Evolutionary conservation across 2,329 filamentous ascomycete genomes (phyloP), one percentile per base, ranked within the genome.

Genomic region (Neonectria punicea): DNA sequence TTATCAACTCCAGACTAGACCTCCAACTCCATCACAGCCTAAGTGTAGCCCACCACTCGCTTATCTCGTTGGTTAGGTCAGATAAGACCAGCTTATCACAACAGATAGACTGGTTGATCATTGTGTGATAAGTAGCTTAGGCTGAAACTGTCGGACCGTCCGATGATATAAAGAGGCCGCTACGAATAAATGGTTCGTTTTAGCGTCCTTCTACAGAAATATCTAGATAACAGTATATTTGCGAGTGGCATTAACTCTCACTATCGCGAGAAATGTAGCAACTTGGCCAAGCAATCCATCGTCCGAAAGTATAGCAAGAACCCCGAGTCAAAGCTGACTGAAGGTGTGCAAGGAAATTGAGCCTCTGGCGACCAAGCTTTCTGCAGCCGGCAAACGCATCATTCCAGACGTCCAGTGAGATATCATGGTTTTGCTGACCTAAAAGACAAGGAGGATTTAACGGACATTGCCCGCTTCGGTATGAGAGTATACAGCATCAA

Each of bases 391-490:
- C 6, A 62, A 62, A 25, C 30, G 30, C n/a, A 51, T 62, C 14
- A 62, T 62, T n/a, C 53, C 53, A 25, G 43, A 49, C 6, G 16
- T 56, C n/a, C 20, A 57, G 2, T 61, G 39, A 20, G 14, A 62
- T n/a, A 32, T 20, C 20, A 34, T 56, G 2, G 36, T 55, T 30
- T 49, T 30, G 8, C 44, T 50, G 13, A 36, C n/a, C 9, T 4
- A 20, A 20, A 50, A 30, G 14, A 25, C 7, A 62, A 56, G 32
- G 18, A 57, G 5, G 14, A 39, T 7, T 14, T 47, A 14, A 54
- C 39, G 28, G 49, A 54, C 16, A 6, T 47, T 14, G 58, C 39
- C n/a, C 46, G 49, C 14, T 61, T 61, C 25, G 30, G 47, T 22
- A 11, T 53, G 6, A 44, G 44, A 16, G 46, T 53, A 3, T 59